Evolutionary conservation across 129 eudicot species (phyloP).

Genomic region (Apium graveolens): DNA sequence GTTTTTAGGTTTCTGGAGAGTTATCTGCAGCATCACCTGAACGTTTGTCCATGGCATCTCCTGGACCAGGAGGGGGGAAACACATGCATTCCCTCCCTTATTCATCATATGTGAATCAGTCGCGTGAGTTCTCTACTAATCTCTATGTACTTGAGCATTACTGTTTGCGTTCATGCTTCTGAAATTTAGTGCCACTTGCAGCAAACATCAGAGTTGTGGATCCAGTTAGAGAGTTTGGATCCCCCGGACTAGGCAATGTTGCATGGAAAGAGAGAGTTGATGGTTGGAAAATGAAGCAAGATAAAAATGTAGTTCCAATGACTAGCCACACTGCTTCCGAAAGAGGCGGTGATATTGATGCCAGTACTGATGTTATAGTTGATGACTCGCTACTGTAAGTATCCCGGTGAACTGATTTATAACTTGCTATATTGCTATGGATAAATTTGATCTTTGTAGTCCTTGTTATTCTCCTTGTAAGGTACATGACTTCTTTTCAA

Average conservation of each 20-base stretch:
- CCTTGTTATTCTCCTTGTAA: neutral
- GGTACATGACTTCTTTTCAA: neutral
- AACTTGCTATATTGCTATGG: neutral
- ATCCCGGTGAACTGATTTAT: neutral
- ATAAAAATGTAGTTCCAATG: constrained; percentile 63
- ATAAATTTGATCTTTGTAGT: neutral
- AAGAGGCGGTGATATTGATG: constrained; percentile 94
- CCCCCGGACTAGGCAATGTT: constrained; percentile 83
- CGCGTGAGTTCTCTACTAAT: constrained; percentile 27
- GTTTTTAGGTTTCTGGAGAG: constrained; percentile 86
- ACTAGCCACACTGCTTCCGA: constrained; percentile 92
- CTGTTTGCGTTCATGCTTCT: neutral
- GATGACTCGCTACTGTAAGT: constrained; percentile 83
- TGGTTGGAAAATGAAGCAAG: constrained; percentile 99
- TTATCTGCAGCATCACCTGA: constrained; percentile 99
- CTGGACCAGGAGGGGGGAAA: constrained; percentile 57
- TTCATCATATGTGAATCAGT: constrained; percentile 35
- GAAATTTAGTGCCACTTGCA: constrained; percentile 19
- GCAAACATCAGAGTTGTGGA: constrained; percentile 69
- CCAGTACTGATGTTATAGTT: constrained; percentile 70
- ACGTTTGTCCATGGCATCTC: constrained; percentile 84
- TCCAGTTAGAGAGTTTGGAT: constrained; percentile 79
- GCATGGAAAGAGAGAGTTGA: constrained; percentile 99
- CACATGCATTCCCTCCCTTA: constrained; percentile 55
- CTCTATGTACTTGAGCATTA: neutral